Percentiles rank a stretch among this genome's conserved stretches.
These are phyloP conservation scores for Sporopachydermia lactativora DNA, from an alignment of 805 yeast species.

Conservation along the genomic window DNA sequence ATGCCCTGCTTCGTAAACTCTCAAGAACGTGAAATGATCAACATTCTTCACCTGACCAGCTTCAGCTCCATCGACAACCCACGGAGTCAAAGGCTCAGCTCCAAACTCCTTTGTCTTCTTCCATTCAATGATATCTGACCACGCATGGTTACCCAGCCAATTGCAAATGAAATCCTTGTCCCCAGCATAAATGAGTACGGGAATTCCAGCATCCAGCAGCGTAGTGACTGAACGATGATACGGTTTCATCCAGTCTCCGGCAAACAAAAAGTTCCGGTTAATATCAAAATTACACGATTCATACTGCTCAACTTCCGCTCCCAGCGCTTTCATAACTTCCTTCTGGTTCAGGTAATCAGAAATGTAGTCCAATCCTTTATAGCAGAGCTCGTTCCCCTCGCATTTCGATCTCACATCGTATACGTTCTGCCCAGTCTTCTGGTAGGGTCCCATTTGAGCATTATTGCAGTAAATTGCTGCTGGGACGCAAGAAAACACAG, in stretches of 20 bases:
- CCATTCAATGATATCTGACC: slow-evolving; percentile 71
- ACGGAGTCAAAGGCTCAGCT: slow-evolving; percentile 20
- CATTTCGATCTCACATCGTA: slow-evolving; percentile 84
- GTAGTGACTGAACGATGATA: slow-evolving; percentile 64
- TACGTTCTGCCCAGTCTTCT: slow-evolving; percentile 76
- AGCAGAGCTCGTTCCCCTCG: slow-evolving; percentile 59
- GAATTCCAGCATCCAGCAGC: slow-evolving; percentile 57
- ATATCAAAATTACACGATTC: slow-evolving; percentile 68
- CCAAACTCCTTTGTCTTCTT: slow-evolving; percentile 39
- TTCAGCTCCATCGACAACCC: slow-evolving; percentile 29
- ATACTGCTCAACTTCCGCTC: slow-evolving; percentile 77
- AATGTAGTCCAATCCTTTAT: slow-evolving; percentile 61
- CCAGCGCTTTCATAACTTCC: slow-evolving; percentile 66
- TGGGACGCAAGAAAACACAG: slow-evolving; percentile 80
- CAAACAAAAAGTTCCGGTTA: slow-evolving; percentile 63
- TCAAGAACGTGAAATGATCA: slow-evolving; percentile 61
- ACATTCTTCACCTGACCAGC: slow-evolving; percentile 56
- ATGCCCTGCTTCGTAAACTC: slow-evolving; percentile 81
- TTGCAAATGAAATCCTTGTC: slow-evolving; percentile 94
- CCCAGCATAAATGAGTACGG: slow-evolving; percentile 86
- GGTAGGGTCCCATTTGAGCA: slow-evolving; percentile 69
- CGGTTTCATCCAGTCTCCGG: slow-evolving; percentile 91
- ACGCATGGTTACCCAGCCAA: slow-evolving; percentile 88
- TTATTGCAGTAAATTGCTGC: slow-evolving; percentile 85
- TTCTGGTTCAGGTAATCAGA: slow-evolving; percentile 67